phyloP scores from a whole-genome alignment of 768 basidiomycete genomes.

The Neoboletus brunneissimus region DNA sequence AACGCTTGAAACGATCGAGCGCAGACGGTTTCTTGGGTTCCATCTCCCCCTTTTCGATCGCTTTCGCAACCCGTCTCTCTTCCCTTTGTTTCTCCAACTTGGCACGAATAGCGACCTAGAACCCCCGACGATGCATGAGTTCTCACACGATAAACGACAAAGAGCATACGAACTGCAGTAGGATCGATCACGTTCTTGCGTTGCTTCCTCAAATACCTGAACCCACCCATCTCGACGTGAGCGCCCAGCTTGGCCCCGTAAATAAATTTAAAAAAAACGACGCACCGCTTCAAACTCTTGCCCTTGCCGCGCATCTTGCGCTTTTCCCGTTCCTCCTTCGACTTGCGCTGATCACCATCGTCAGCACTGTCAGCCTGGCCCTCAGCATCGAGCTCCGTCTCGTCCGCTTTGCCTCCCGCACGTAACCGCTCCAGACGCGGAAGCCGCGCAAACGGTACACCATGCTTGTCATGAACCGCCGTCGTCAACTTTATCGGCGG shows the following conservation, averaged over 20 bases:
- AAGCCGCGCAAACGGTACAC: constrained; percentile 66
- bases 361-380: constrained; percentile 35
- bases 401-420: constrained; percentile 72
- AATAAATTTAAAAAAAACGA: not conserved
- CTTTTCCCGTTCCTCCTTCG: constrained; percentile 48
- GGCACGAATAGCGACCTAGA: constrained; percentile 57
- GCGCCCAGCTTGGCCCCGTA: accelerated
- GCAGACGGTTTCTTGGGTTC: constrained; percentile 34
- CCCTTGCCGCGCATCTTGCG: constrained; percentile 84
- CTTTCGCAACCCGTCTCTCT: constrained; percentile 38
- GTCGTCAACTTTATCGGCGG: constrained; percentile 60
- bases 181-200: constrained; percentile 95
- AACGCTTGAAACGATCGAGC: constrained; percentile 35
- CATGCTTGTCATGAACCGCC: constrained; percentile 40
- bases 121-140: not conserved
- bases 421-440: constrained; percentile 64
- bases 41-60: constrained; percentile 33
- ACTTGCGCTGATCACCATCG: constrained; percentile 24
- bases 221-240: not conserved
- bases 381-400: constrained; percentile 46
- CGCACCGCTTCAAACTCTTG: constrained; percentile 77
- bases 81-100: constrained; percentile 61
- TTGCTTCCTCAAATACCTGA: constrained; percentile 78
- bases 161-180: constrained; percentile 46
- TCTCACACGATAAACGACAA: not conserved